Percentiles rank a stretch among this genome's conserved stretches.
Evolutionary conservation across 495 filamentous ascomycete genomes (phyloP).

Genomic region (Penicillium silybi): DNA sequence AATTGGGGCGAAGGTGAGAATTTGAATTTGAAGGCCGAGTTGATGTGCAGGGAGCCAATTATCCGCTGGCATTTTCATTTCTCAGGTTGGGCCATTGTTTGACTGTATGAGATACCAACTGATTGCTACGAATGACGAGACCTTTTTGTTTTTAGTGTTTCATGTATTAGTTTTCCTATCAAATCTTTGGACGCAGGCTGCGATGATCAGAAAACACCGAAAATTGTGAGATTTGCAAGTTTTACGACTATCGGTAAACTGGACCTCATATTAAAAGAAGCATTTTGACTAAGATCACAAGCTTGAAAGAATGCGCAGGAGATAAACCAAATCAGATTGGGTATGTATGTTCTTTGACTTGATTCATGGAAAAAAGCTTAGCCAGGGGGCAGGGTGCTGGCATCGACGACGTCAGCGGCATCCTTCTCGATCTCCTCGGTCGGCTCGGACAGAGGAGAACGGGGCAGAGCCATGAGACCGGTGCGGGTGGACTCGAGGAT

Average conservation of each 20-base stretch:
- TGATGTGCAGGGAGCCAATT: background rate
- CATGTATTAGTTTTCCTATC: background rate
- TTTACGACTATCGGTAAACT: background rate
- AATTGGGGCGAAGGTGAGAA: slow-evolving; percentile 68
- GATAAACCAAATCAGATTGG: slow-evolving; percentile 23
- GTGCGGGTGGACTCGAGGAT: slow-evolving; percentile 93
- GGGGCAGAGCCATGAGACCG: slow-evolving; percentile 92
- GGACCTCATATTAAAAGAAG: background rate
- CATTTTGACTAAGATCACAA: slow-evolving; percentile 1
- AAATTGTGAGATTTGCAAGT: background rate
- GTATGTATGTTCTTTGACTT: slow-evolving; percentile 21
- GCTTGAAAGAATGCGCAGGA: slow-evolving; percentile 10
- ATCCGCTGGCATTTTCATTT: background rate
- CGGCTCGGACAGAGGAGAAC: slow-evolving; percentile 76
- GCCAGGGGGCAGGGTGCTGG: slow-evolving; percentile 87
- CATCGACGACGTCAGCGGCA: slow-evolving; percentile 88
- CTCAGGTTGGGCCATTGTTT: background rate
- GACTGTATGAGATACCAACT: background rate
- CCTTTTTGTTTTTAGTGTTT: background rate
- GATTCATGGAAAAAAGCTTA: slow-evolving; percentile 41
- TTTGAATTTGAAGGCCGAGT: slow-evolving; percentile 42
- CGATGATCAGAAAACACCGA: background rate
- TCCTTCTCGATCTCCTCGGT: slow-evolving; percentile 73
- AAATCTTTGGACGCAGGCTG: background rate
- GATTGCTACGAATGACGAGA: background rate